Evolutionary conservation across 1,139 yeast species (phyloP), one percentile per base, ranked within the genome.

Genomic region (Hemisphaericaspora xylofermentans): DNA sequence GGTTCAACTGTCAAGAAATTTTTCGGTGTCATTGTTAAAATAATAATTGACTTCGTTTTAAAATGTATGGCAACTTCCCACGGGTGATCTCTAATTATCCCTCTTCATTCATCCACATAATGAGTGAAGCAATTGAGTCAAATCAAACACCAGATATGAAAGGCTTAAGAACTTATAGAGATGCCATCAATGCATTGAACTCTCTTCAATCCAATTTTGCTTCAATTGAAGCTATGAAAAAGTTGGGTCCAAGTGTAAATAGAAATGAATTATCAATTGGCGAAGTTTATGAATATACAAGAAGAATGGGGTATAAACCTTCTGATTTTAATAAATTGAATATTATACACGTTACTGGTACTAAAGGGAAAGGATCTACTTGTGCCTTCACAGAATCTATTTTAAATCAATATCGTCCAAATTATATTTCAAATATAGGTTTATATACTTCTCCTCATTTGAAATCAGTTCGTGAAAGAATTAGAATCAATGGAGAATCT

Each of bases 351-450:
- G 85, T 94, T 27, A 91, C 99, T 0, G 99, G 99, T 19, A 94
- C 99, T 1, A 94, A 94, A 62, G 99, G 99, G 10, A 94, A 94
- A 65, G 99, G 99, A 1, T 89, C 97, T 1, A 91, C 98, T 0
- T 93, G 97, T 66, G 97, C 98, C 0, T 94, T 94, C 59, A 80
- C 91, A 2, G 88, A 88, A 54, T 82, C 94, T 3, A 88, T 93
- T 36, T 64, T 94, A 46, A 59, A 66, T 13, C 89, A 88, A 56
- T 88, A 87, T 56, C 45, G 40, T 35, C 39, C 43, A 6, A 42
- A 55, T 14, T 47, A 56, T 38, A 61, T 80, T 43, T 58, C 63
- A 35, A 88, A 87, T 58, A 76, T 91, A 39, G 99, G 98, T 0
- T 73, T 93, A 25, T 94, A 87, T 60, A 91, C 98, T 1, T 88